Evolutionary conservation across 495 filamentous ascomycete species (phyloP).

Genomic region (Hyaloscypha finlandica): DNA sequence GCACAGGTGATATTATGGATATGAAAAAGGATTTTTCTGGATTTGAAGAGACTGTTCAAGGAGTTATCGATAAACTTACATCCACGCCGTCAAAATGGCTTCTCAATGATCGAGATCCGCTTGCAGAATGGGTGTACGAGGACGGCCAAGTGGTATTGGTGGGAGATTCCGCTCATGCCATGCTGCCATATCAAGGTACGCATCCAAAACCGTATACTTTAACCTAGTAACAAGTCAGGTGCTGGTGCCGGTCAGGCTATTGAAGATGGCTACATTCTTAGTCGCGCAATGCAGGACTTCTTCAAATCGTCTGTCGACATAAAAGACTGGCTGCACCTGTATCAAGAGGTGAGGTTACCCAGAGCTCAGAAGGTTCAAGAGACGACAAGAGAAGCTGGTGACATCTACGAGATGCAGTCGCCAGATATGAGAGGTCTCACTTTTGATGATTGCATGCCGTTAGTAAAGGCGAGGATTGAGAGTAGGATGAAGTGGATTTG

Average conservation of each 20-base stretch:
- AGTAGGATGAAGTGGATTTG: slow-evolving; percentile 41
- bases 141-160: slow-evolving; percentile 38
- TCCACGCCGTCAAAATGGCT: background rate
- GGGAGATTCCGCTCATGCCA: slow-evolving; percentile 43
- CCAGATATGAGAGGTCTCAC: slow-evolving; percentile 32
- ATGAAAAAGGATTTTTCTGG: slow-evolving; percentile 7
- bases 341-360: slow-evolving; percentile 39
- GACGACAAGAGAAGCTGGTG: slow-evolving; percentile 37
- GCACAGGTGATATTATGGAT: background rate
- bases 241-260: slow-evolving; percentile 7
- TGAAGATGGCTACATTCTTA: slow-evolving; percentile 1
- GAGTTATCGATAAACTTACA: background rate
- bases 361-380: slow-evolving; percentile 41
- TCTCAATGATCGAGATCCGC: slow-evolving; percentile 4
- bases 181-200: slow-evolving; percentile 9
- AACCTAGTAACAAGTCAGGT: background rate
- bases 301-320: background rate
- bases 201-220: background rate
- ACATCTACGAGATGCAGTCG: slow-evolving; percentile 40
- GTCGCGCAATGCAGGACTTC: slow-evolving; percentile 2
- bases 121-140: slow-evolving; percentile 38
- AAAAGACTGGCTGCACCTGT: slow-evolving; percentile 30
- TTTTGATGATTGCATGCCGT: slow-evolving; percentile 34
- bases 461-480: slow-evolving; percentile 33
- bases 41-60: background rate